A percentile compares a stretch with the other conserved stretches of the same genome.
phyloP scores from a whole-genome alignment of 306 rosid species.

The Acacia melanoxylon region DNA sequence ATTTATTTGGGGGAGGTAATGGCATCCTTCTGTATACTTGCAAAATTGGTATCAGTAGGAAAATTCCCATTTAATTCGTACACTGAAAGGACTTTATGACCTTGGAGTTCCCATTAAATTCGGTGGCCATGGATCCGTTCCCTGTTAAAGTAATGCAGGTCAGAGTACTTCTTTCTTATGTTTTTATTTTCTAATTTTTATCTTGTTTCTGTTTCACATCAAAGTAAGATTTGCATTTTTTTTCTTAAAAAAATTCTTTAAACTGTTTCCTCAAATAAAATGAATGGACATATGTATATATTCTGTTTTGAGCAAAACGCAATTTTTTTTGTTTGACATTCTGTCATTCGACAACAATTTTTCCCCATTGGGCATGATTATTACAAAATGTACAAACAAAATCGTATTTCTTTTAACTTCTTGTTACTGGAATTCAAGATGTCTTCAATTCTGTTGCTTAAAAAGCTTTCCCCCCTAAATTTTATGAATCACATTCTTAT shows the following conservation, averaged over 20 bases:
- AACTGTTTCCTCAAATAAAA: neutral
- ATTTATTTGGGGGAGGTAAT: constrained; percentile 7
- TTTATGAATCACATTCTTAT: neutral
- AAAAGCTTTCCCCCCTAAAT: too few species aligned
- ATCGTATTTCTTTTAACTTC: neutral
- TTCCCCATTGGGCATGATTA: neutral
- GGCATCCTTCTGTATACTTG: constrained; percentile 11
- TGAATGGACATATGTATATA: constrained; percentile 18
- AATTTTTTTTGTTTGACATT: neutral
- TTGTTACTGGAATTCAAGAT: neutral
- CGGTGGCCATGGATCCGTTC: constrained; percentile 31
- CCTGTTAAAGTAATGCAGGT: constrained; percentile 44
- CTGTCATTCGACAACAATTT: neutral
- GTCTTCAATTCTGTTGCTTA: neutral
- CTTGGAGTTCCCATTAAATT: constrained; percentile 15
- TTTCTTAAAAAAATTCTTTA: neutral
- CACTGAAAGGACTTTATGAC: constrained; percentile 30
- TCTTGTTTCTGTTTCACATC: constrained; percentile 26
- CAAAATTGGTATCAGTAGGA: constrained; percentile 29
- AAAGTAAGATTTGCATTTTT: constrained; percentile 13
- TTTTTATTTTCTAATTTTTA: constrained; percentile 1
- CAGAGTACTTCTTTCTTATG: constrained; percentile 31
- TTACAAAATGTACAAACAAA: neutral
- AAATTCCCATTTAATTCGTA: constrained; percentile 24
- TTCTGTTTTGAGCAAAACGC: neutral